Evolutionary conservation across 2,329 filamentous ascomycete genomes (phyloP).

Genomic region (Diplodia intermedia): DNA sequence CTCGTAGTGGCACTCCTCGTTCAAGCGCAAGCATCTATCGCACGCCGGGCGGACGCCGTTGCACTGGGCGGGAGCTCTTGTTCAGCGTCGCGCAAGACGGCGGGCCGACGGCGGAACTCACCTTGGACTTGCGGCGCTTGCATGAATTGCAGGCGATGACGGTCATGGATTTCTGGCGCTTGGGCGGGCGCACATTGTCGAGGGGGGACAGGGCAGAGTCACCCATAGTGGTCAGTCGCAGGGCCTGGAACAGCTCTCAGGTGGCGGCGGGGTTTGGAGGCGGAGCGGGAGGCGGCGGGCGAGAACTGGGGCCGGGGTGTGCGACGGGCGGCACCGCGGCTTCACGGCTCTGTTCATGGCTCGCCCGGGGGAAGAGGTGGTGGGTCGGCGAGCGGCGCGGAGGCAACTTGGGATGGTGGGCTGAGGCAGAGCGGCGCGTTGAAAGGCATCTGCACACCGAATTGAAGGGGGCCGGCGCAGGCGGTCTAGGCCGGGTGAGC

Average conservation of each 20-base stretch:
- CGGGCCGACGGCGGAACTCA: neutral
- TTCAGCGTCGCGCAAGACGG: conserved; percentile 6
- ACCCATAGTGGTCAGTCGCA: conserved; percentile 16
- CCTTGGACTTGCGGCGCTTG: conserved; percentile 31
- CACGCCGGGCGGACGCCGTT: conserved; percentile 27
- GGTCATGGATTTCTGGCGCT: conserved; percentile 30
- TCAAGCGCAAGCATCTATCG: conserved; percentile 27
- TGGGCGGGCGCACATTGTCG: conserved; percentile 19
- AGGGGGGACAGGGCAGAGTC: neutral
- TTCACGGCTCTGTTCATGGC: conserved; percentile 25
- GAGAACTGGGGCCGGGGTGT: conserved; percentile 15
- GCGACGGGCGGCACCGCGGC: conserved; percentile 20
- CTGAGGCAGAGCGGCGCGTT: conserved; percentile 6
- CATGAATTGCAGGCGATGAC: conserved; percentile 30
- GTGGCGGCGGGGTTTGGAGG: conserved; percentile 5
- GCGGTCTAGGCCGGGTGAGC: conserved; percentile 12
- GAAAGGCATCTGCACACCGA: conserved; percentile 8
- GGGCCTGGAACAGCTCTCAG: neutral
- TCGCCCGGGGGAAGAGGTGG: conserved; percentile 3
- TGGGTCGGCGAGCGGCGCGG: neutral
- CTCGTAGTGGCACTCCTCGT: conserved; percentile 28
- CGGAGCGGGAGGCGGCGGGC: conserved; percentile 12
- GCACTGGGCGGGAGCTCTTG: conserved; percentile 16
- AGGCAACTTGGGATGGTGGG: conserved; percentile 10
- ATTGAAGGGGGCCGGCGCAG: neutral